Evolutionary conservation across 345 rosid genomes (phyloP).

Genomic region (Citrus unshiu): DNA sequence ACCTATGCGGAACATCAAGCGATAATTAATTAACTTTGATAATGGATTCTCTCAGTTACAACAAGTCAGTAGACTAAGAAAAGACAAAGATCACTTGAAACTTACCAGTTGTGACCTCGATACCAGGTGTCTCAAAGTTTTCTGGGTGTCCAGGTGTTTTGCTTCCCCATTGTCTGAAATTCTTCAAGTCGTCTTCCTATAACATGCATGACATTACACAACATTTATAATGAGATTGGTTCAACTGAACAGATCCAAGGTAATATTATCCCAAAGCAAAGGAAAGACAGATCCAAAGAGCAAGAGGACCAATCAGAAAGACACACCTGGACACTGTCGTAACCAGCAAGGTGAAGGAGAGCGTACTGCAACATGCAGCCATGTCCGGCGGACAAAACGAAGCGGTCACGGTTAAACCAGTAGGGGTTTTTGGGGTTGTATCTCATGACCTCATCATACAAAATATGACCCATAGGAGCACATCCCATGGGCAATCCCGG

Average conservation of each 20-base stretch:
- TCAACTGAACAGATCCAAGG: not conserved
- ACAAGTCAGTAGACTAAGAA: not conserved
- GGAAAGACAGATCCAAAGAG: not conserved
- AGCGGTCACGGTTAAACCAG: slow-evolving; percentile 98
- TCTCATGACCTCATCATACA: slow-evolving; percentile 88
- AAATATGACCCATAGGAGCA: slow-evolving; percentile 88
- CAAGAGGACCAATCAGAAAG: not conserved
- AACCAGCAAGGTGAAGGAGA: slow-evolving; percentile 93
- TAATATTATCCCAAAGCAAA: not conserved
- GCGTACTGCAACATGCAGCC: slow-evolving; percentile 97
- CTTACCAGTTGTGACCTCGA: slow-evolving; percentile 98
- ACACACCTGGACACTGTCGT: slow-evolving; percentile 75
- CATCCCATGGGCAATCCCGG: slow-evolving; percentile 99
- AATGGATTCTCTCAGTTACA: not conserved
- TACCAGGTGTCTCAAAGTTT: slow-evolving; percentile 98
- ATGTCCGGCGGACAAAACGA: slow-evolving; percentile 93
- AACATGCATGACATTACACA: slow-evolving; percentile 8
- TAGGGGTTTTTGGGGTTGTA: slow-evolving; percentile 94
- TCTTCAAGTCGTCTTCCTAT: slow-evolving; percentile 92
- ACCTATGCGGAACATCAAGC: slow-evolving; percentile 36
- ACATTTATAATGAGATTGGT: not conserved
- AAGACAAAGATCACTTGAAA: not conserved
- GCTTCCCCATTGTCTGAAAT: slow-evolving; percentile 94
- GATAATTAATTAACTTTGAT: not conserved
- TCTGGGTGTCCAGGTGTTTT: slow-evolving; percentile 99